Evolutionary conservation across 805 yeast species (phyloP), one percentile per base, ranked within the genome.

Genomic region (Saccharomycopsis olivae): DNA sequence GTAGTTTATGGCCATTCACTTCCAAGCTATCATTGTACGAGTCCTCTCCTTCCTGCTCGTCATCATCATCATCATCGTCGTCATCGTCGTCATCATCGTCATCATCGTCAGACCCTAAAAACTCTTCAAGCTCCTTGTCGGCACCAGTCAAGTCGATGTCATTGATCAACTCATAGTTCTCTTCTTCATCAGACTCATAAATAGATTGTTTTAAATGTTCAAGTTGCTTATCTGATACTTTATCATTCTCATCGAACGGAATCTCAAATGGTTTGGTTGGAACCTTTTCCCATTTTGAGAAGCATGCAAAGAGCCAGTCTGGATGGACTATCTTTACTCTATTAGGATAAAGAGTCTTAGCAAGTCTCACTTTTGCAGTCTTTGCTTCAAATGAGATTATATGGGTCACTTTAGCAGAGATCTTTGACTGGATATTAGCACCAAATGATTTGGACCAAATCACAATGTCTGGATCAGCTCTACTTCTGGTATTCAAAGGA

Each of bases 401-500:
- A 58, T 89, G 98, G 0, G 97, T 92, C 2, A 94, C 88, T 1
- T 72, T 63, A 14, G 75, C 73, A 34, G 71, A 66, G 18, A 82
- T 77, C 42, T 84, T 87, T 3, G 76, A 65, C 1, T 80, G 80
- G 5, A 89, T 87, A 2, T 66, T 66, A 0, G 95, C 96, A 1
- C 98, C 98, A 66, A 89, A 89, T 40, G 88, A 84, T 36, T 73
- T 71, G 10, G 89, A 83, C 96, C 97, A 89, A 17, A 79, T 74
- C 1, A 88, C 96, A 33, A 92, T 83, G 54, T 86, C 95, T 3
- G 94, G 92, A 25, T 68, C 61, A 38, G 80, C 78, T 14, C 83
- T 24, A n/a, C 21, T 60, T 40, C 75, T 70, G 10, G 78, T 67
- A 1, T 92, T 92, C n/a, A 85, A 55, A 1, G 96, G 96, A 17